These are phyloP conservation scores for Eucalyptus brandiana DNA, from an alignment of 345 rosid genomes.

Conservation along the genomic window DNA sequence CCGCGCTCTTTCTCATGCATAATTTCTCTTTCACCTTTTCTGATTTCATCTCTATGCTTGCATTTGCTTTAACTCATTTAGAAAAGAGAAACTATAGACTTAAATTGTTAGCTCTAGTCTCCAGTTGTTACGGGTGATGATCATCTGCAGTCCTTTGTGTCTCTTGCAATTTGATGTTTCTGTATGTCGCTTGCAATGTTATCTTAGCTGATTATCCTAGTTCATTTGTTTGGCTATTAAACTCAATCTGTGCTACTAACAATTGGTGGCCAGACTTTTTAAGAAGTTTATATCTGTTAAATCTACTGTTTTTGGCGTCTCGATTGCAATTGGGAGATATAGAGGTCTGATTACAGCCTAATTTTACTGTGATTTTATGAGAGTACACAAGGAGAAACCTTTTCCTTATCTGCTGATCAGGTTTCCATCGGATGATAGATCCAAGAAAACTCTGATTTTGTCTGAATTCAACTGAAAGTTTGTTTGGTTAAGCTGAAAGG, in stretches of 20 bases:
- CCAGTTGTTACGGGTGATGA: background rate
- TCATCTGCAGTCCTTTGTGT: background rate
- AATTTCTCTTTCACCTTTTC: background rate
- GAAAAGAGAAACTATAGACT: background rate
- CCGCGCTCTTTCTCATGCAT: background rate
- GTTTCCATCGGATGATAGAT: background rate
- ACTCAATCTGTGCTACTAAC: background rate
- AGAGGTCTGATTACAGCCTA: background rate
- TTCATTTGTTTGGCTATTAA: background rate
- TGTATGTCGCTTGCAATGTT: background rate
- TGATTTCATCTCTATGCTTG: background rate
- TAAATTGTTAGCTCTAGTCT: background rate
- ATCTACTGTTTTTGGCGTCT: background rate
- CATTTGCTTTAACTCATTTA: background rate
- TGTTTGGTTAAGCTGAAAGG: background rate
- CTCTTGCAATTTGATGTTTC: background rate
- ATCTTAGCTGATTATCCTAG: background rate
- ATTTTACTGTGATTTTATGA: background rate
- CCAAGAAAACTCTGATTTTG: background rate
- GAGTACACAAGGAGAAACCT: background rate
- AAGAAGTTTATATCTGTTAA: background rate
- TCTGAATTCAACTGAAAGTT: background rate
- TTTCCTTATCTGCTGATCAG: background rate
- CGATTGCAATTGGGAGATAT: background rate
- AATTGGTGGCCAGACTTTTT: background rate